Percentiles rank a stretch among this genome's conserved stretches.
phyloP scores from a whole-genome alignment of 495 filamentous ascomycete genomes.

The Tuber magnatum region DNA sequence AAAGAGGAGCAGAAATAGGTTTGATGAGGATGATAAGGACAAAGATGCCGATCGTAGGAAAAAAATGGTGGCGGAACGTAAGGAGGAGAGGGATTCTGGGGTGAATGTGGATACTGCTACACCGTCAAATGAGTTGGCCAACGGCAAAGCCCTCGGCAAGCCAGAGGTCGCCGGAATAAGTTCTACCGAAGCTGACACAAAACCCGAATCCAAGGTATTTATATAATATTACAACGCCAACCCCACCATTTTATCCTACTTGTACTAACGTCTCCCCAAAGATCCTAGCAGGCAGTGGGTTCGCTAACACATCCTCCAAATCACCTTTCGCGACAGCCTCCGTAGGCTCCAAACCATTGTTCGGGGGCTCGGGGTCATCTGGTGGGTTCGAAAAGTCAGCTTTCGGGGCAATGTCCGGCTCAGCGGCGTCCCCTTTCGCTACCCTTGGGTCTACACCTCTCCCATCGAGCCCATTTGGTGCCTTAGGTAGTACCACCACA shows the following conservation, averaged over 20 bases:
- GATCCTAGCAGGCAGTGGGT: slow-evolving; percentile 36
- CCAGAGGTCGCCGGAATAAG: neutral
- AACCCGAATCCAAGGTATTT: neutral
- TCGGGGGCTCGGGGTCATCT: slow-evolving; percentile 30
- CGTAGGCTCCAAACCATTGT: slow-evolving; percentile 29
- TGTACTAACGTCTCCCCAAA: slow-evolving; percentile 1
- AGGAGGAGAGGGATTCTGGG: slow-evolving; percentile 29
- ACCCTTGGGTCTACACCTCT: slow-evolving; percentile 22
- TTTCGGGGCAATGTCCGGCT: slow-evolving; percentile 43
- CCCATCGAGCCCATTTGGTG: slow-evolving; percentile 30
- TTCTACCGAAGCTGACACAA: neutral
- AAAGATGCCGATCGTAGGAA: slow-evolving; percentile 34
- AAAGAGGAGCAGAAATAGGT: slow-evolving; percentile 32
- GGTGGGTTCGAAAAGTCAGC: slow-evolving; percentile 52
- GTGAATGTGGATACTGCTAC: neutral
- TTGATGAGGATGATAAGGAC: slow-evolving; percentile 34
- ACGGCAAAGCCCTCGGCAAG: slow-evolving; percentile 20
- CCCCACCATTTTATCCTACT: neutral
- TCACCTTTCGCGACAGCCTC: slow-evolving; percentile 39
- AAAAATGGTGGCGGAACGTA: slow-evolving; percentile 33
- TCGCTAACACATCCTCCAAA: slow-evolving; percentile 37
- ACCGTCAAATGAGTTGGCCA: slow-evolving; percentile 11
- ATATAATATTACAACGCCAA: neutral
- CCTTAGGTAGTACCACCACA: slow-evolving; percentile 25
- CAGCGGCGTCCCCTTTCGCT: slow-evolving; percentile 36